A percentile compares a stretch with the other conserved stretches of the same genome.
Conservation (phyloP, 2,329 filamentous ascomycete genomes). For the Grosmannia huntii region DNA sequence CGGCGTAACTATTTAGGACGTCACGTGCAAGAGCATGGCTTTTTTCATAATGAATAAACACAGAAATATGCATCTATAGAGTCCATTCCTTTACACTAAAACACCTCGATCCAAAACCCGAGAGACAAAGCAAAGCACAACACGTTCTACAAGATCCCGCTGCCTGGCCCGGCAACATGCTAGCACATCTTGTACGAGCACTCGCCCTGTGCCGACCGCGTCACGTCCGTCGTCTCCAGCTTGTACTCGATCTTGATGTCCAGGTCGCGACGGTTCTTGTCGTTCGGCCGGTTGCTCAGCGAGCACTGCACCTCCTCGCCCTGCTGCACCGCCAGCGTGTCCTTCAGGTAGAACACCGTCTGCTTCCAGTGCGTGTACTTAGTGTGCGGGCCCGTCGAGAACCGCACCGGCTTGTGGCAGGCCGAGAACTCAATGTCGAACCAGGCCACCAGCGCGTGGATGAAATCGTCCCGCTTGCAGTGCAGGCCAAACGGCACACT, state of each 20-base stretch:
- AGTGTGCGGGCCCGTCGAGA: constrained; percentile 93
- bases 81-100: neutral
- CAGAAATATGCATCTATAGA: neutral
- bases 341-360: constrained; percentile 94
- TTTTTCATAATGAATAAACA: neutral
- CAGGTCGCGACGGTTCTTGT: constrained; percentile 87
- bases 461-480: constrained; percentile 78
- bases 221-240: constrained; percentile 62
- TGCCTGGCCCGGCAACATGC: constrained; percentile 1
- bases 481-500: constrained; percentile 61
- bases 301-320: constrained; percentile 66
- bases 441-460: constrained; percentile 95
- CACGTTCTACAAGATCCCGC: neutral
- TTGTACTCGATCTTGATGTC: constrained; percentile 82
- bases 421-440: constrained; percentile 98
- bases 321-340: constrained; percentile 82
- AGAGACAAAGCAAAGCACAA: neutral
- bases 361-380: constrained; percentile 99
- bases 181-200: constrained; percentile 75
- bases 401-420: constrained; percentile 95
- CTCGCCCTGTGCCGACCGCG: constrained; percentile 52
- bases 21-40: neutral
- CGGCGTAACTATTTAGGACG: neutral
- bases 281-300: constrained; percentile 75
- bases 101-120: neutral